Evolutionary conservation across 2,329 filamentous ascomycete species (phyloP).

Genomic region (Paecilomyces variotii): DNA sequence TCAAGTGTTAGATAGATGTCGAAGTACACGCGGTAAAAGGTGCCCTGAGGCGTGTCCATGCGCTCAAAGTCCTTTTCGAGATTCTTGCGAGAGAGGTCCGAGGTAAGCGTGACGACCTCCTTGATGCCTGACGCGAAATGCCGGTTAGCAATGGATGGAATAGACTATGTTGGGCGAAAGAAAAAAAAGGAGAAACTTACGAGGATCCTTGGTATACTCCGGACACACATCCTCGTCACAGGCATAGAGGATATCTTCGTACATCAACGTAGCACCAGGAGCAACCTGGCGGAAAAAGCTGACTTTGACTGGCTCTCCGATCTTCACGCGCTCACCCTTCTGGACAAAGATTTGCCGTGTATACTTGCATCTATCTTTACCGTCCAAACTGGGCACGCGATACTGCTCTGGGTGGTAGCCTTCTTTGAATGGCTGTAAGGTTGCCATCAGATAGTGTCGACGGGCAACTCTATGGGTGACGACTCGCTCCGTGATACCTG

Average conservation of each 20-base stretch:
- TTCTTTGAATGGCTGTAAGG: slow-evolving; percentile 96
- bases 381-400: slow-evolving; percentile 90
- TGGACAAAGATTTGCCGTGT: slow-evolving; percentile 97
- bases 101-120: slow-evolving; percentile 95
- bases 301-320: slow-evolving; percentile 96
- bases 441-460: slow-evolving; percentile 98
- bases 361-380: slow-evolving; percentile 97
- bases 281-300: slow-evolving; percentile 98
- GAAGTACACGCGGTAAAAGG: slow-evolving; percentile 73
- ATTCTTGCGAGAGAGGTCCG: slow-evolving; percentile 94
- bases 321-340: slow-evolving; percentile 98
- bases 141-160: slow-evolving; percentile 2
- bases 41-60: slow-evolving; percentile 97
- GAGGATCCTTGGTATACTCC: slow-evolving; percentile 97
- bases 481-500: slow-evolving; percentile 93
- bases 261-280: slow-evolving; percentile 95
- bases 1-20: slow-evolving; percentile 84
- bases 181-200: slow-evolving; percentile 54
- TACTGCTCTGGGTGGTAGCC: slow-evolving; percentile 98
- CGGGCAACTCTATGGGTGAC: slow-evolving; percentile 95
- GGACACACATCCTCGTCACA: slow-evolving; percentile 98
- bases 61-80: slow-evolving; percentile 98
- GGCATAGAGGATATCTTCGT: slow-evolving; percentile 95
- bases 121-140: slow-evolving; percentile 68
- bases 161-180: background rate